A percentile compares a stretch with the other conserved stretches of the same genome.
Conservation (phyloP, 805 yeast genomes). For the Saccharomyces mikatae region DNA sequence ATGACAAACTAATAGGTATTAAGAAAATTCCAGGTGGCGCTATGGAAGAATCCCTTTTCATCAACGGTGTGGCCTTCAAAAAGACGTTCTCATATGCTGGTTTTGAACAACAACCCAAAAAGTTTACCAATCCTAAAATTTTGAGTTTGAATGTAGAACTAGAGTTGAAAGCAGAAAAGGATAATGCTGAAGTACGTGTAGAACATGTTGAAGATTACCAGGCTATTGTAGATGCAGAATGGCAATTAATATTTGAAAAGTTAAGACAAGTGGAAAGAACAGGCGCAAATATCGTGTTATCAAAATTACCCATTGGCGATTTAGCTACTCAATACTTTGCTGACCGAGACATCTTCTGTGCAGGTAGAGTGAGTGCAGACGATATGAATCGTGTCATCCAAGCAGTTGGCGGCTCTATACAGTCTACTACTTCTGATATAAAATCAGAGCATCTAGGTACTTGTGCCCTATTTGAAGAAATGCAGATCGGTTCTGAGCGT, state of each 20-base stretch:
- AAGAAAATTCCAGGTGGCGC: constrained; percentile 95
- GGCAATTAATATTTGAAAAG: constrained; percentile 87
- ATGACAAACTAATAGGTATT: constrained; percentile 86
- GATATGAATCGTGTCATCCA: constrained; percentile 87
- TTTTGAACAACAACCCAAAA: constrained; percentile 96
- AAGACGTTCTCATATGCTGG: constrained; percentile 98
- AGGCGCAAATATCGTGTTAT: constrained; percentile 88
- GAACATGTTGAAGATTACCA: constrained; percentile 91
- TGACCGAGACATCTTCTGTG: constrained; percentile 91
- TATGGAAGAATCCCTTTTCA: constrained; percentile 83
- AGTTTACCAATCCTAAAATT: constrained; percentile 70
- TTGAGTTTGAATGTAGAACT: constrained; percentile 83
- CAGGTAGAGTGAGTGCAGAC: constrained; percentile 84
- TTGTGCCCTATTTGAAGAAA: constrained; percentile 81
- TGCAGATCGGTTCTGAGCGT: constrained; percentile 92
- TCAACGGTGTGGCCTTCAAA: constrained; percentile 94
- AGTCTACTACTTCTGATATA: constrained; percentile 69
- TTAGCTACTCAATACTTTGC: constrained; percentile 98
- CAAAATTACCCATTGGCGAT: constrained; percentile 95
- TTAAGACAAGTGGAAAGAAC: constrained; percentile 71
- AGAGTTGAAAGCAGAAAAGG: constrained; percentile 96
- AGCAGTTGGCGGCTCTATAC: constrained; percentile 91
- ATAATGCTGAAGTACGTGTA: constrained; percentile 95
- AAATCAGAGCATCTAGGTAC: constrained; percentile 69
- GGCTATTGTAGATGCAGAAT: constrained; percentile 96